A percentile compares a stretch with the other conserved stretches of the same genome.
These are phyloP conservation scores for Paecilomyces fulvus DNA, from an alignment of 2,329 filamentous ascomycete genomes.

Conservation along the genomic window DNA sequence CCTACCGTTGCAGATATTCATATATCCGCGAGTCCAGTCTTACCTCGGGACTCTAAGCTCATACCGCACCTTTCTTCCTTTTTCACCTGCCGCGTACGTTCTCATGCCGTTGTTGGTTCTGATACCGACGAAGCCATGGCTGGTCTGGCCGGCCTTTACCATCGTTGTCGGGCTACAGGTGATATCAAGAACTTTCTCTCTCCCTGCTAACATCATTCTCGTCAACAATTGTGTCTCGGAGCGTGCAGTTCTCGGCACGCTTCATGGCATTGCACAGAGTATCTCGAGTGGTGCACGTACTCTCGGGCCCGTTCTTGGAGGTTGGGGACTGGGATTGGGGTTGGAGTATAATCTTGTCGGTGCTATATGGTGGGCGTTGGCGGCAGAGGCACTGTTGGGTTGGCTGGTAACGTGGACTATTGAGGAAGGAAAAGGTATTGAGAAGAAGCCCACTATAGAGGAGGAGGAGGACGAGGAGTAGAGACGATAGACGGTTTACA, in stretches of 20 bases:
- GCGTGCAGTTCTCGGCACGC: constrained; percentile 47
- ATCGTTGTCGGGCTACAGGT: constrained; percentile 61
- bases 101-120: constrained; percentile 63
- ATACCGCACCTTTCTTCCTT: constrained; percentile 59
- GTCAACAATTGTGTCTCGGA: constrained; percentile 54
- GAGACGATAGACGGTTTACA: neutral
- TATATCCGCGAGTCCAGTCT: constrained; percentile 61
- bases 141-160: constrained; percentile 58
- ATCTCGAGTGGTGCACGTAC: constrained; percentile 47
- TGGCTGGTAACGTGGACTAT: constrained; percentile 53
- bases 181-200: constrained; percentile 60
- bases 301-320: constrained; percentile 47
- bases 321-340: constrained; percentile 47
- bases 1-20: constrained; percentile 61
- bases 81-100: constrained; percentile 63
- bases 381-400: constrained; percentile 46
- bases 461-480: constrained; percentile 11
- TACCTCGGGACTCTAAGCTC: constrained; percentile 60
- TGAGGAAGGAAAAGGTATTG: constrained; percentile 57
- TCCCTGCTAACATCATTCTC: constrained; percentile 51
- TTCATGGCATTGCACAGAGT: constrained; percentile 52
- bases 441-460: constrained; percentile 27
- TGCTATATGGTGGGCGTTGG: constrained; percentile 50
- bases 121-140: constrained; percentile 47
- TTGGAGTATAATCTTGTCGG: constrained; percentile 47